Evolutionary conservation across 768 basidiomycete genomes (phyloP), one percentile per base, ranked within the genome.

Genomic region (Dioszegia hungarica): DNA sequence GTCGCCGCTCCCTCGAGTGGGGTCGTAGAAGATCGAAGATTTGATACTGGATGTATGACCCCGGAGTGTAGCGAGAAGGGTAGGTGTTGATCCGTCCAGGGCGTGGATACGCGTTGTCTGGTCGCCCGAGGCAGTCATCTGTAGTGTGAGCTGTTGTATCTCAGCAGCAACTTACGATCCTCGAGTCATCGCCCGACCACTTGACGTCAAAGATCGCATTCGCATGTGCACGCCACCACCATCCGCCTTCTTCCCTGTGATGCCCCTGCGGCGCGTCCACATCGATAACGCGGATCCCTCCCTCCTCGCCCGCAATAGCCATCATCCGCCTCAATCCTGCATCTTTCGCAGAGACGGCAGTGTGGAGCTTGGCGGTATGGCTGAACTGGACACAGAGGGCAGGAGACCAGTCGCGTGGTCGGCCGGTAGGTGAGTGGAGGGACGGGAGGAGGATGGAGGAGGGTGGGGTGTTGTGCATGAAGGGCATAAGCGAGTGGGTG

Each of bases 121-220:
- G 44, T 75, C 74, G 2, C 71, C 74, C 20, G 67, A 69, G 8
- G 67, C 60, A 10, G 74, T 68, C 28, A 73, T 60, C 72, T 73
- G 55, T 5, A 15, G n/a, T 15, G n/a, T 53, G 15, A 49, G 50
- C 55, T 40, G 22, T 12, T 34, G 34, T 11, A 34, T 19, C 20
- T 40, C 25, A 19, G 14, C 34, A 10, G 36, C 0, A 15, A 63
- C 71, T 61, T 36, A 72, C 68, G 6, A 75, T 43, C 15, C 57
- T 53, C 9, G 61, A 39, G 41, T 74, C 74, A 56, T 71, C 64
- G 12, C 20, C 54, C 10, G 71, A 69, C 74, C 74, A 75, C 37
- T 65, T 66, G 38, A 70, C 41, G 56, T 75, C 74, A 55, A 72
- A 73, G n/a, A 75, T 62, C 5, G 74, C 70, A 60, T 74, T 75